Percentiles rank a stretch among this genome's conserved stretches.
Evolutionary conservation across 2,329 filamentous ascomycete species (phyloP).

Genomic region (Phaeoacremonium minimum): DNA sequence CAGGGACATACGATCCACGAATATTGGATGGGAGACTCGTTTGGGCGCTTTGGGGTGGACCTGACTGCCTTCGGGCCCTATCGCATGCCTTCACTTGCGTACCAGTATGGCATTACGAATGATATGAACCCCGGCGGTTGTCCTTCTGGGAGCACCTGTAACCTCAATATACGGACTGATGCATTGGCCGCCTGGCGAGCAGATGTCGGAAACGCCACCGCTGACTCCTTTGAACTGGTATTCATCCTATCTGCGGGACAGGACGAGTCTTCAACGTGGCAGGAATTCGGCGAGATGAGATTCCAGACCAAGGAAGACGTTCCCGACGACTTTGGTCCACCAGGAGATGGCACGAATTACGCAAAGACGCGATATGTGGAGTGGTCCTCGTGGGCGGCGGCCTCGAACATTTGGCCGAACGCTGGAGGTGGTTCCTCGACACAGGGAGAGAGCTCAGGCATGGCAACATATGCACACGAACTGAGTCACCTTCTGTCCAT

Average conservation of each 20-base stretch:
- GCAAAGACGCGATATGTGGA: constrained; percentile 46
- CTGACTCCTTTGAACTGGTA: constrained; percentile 41
- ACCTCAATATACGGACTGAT: constrained; percentile 42
- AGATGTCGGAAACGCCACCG: constrained; percentile 45
- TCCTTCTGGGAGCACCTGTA: constrained; percentile 34
- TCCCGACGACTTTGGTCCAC: constrained; percentile 43
- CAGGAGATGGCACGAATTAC: constrained; percentile 33
- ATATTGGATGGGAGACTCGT: constrained; percentile 55
- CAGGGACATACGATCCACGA: constrained; percentile 48
- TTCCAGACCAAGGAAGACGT: constrained; percentile 42
- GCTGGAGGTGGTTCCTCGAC: constrained; percentile 47
- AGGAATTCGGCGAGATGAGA: constrained; percentile 52
- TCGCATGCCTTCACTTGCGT: constrained; percentile 38
- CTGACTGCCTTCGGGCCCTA: constrained; percentile 49
- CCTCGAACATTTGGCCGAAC: constrained; percentile 48
- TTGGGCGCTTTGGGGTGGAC: constrained; percentile 46
- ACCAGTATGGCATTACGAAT: constrained; percentile 46
- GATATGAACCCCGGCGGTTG: constrained; percentile 44
- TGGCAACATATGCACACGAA: constrained; percentile 50
- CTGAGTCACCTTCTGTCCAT: constrained; percentile 46
- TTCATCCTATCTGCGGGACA: constrained; percentile 52
- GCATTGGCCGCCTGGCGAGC: constrained; percentile 42
- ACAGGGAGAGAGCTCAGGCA: constrained; percentile 48
- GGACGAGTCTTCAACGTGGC: constrained; percentile 51
- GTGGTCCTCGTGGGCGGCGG: constrained; percentile 49